A percentile compares a stretch with the other conserved stretches of the same genome.
phyloP scores from a whole-genome alignment of 805 yeast species.

The Cyberlindnera japonica region DNA sequence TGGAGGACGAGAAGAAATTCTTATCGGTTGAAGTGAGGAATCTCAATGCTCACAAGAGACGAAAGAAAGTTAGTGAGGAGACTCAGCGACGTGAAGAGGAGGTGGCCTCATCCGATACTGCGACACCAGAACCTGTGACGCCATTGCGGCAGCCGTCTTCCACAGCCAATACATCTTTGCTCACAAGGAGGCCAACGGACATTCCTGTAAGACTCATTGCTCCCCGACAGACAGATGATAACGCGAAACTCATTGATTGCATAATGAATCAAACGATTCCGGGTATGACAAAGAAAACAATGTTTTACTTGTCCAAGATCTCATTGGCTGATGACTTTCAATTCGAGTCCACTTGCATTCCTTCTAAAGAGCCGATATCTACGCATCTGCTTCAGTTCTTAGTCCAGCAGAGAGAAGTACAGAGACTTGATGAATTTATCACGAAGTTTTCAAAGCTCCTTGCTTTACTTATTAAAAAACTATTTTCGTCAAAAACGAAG shows the following conservation, averaged over 20 bases:
- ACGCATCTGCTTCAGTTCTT: conserved; percentile 39
- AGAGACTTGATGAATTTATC: conserved; percentile 48
- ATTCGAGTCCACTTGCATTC: conserved; percentile 26
- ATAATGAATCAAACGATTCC: conserved; percentile 33
- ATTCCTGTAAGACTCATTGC: conserved; percentile 10
- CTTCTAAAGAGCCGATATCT: conserved; percentile 32
- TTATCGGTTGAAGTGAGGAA: conserved; percentile 45
- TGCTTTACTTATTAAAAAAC: conserved; percentile 26
- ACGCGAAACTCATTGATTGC: conserved; percentile 34
- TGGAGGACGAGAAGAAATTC: conserved; percentile 56
- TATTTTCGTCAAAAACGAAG: not conserved
- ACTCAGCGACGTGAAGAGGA: conserved; percentile 4
- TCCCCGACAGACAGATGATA: conserved; percentile 31
- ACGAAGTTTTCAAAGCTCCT: conserved; percentile 38
- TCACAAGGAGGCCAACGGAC: not conserved
- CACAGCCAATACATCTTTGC: conserved; percentile 4
- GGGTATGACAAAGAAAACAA: conserved; percentile 32
- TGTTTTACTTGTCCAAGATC: conserved; percentile 34
- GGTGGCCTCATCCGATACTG: not conserved
- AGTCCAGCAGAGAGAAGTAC: conserved; percentile 36
- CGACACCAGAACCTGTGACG: conserved; percentile 11
- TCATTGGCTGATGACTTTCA: conserved; percentile 11
- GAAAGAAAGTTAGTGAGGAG: conserved; percentile 13
- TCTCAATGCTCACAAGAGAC: conserved; percentile 18
- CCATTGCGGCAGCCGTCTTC: conserved; percentile 9